Evolutionary conservation across 768 basidiomycete genomes (phyloP), one percentile per base, ranked within the genome.

Genomic region (Mrakia hoshinonis): DNA sequence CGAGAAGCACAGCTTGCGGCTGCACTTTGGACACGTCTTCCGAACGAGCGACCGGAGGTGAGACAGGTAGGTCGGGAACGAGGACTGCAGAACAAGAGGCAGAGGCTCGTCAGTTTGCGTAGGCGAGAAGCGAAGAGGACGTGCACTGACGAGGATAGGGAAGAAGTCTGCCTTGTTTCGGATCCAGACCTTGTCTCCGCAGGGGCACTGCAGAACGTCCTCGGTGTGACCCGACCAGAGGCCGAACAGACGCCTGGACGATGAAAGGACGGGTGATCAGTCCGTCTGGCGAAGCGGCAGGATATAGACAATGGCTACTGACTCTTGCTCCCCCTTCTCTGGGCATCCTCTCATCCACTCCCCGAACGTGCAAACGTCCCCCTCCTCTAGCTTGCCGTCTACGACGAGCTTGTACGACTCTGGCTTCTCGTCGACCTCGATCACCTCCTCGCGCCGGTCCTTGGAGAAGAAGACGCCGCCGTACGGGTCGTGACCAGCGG

Each of bases 261-360:
- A 51, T 24, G 20, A 6, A 10, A 18, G 22, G 20, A 51, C 5
- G 49, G 49, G 15, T 24, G n/a, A 24, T 51, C 15, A 18, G 49
- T 18, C 20, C 22, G 49, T 20, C 49, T 18, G 5, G 49, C 49
- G 49, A n/a, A 7, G 9, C 15, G 5, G 49, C 11, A 51, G 20
- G 20, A 51, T 5, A 18, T 9, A 18, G 20, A 20, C 9, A 51
- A n/a, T 6, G 24, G 18, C 5, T 15, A 64, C 39, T n/a, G 26
- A 71, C 20, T 68, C 71, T 51, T 72, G 71, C 67, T 72, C 71
- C 24, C 71, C 71, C 52, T 72, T 72, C 79, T 95, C 92, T 0
- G 93, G 92, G 79, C 93, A 96, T 24, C 93, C 93, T 78, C 90
- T 91, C 93, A 96, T 96, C 92, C 92, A 96, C 77, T 93, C 87